Evolutionary conservation across 2,329 filamentous ascomycete genomes (phyloP), one percentile per base, ranked within the genome.

Genomic region (Reticulascus tulasneorum): DNA sequence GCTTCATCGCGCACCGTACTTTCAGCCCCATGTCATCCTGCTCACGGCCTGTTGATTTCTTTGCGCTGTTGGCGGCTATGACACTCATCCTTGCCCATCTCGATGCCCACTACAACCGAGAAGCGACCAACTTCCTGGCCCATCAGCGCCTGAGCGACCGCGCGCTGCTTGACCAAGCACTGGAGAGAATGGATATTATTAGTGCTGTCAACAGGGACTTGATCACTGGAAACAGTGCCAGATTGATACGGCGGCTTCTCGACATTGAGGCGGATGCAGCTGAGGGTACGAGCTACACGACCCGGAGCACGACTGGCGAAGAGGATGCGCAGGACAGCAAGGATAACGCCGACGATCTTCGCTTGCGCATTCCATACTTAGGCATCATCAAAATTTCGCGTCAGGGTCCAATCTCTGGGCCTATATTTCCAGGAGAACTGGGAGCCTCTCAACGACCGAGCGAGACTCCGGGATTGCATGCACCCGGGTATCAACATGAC

Each of bases 131-230:
- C 38, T 39, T 59, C 12, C 51, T 68, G 0, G 53, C 51, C 6
- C 61, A 68, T 39, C 64, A 67, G 37, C 51, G 53, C 5, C 38
- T 51, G 2, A 48, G 54, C 29, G 66, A 70, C 42, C 55, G 62
- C 7, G 62, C 51, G 1, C 53, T 60, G 41, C 49, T 69, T 6
- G 60, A 66, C 16, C 48, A 58, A 15, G 48, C 49, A 4, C 48
- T 59, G 4, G 52, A 58, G 20, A 53, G 47, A 8, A 62, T 68
- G 52, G 45, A 56, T 8, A 42, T 46, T 12, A 37, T 59, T n/a
- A 48, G 39, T 11, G 35, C 36, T 5, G 13, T 46, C 1, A 56
- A 53, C 35, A 24, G 36, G 4, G 61, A 64, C 37, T 38, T 32
- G 1, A 38, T 63, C 6, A 52, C 45, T 17, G 46, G 45, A 6